A percentile compares a stretch with the other conserved stretches of the same genome.
Evolutionary conservation across 192 early-diverging fungal species (phyloP).

Genomic region (Umbelopsis vinacea): DNA sequence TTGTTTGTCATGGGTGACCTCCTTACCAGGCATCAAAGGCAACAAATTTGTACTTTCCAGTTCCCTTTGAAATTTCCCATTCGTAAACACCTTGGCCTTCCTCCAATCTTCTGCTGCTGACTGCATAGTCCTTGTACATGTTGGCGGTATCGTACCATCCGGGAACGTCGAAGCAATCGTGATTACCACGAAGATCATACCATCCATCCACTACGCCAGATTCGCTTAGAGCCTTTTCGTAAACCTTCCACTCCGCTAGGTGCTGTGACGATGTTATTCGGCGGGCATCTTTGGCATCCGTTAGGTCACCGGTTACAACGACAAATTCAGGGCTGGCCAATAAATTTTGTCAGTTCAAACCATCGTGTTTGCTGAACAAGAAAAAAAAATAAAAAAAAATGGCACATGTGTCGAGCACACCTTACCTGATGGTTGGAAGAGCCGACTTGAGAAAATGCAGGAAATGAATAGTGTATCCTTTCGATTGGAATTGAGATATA

Average conservation of each 20-base stretch:
- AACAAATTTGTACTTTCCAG: constrained; percentile 85
- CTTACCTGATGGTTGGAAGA: constrained; percentile 66
- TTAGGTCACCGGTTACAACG: constrained; percentile 84
- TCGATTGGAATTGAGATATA: constrained; percentile 70
- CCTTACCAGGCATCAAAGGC: constrained; percentile 79
- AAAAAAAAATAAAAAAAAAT: not conserved
- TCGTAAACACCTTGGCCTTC: constrained; percentile 53
- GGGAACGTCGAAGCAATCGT: constrained; percentile 89
- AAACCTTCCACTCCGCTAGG: constrained; percentile 80
- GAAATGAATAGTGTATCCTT: constrained; percentile 79
- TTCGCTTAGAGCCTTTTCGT: constrained; percentile 63
- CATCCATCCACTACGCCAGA: constrained; percentile 59
- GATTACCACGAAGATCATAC: constrained; percentile 92
- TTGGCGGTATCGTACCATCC: constrained; percentile 63
- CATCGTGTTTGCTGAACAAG: not conserved
- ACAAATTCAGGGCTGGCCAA: constrained; percentile 73
- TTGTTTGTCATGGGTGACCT: not conserved
- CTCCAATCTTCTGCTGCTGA: constrained; percentile 36
- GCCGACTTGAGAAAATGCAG: constrained; percentile 72
- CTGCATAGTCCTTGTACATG: constrained; percentile 62
- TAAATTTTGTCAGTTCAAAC: constrained; percentile 7
- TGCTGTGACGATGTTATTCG: constrained; percentile 75
- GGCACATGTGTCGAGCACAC: not conserved
- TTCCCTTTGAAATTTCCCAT: constrained; percentile 62
- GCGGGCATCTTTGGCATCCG: constrained; percentile 80